phyloP scores from a whole-genome alignment of 768 basidiomycete genomes.

The Leccinum aurantiacum region DNA sequence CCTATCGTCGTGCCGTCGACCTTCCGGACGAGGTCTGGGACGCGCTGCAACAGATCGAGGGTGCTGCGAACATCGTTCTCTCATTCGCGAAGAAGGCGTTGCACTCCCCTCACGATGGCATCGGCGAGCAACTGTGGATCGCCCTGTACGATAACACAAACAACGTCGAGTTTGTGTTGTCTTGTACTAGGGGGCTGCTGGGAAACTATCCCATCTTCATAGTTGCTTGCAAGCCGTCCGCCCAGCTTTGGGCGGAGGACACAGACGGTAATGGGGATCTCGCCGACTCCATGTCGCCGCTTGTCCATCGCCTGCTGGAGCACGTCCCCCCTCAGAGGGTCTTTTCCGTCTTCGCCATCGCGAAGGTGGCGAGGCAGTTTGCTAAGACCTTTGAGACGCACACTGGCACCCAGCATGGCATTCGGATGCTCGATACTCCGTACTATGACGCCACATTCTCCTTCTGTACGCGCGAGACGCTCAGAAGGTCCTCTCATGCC shows the following conservation, averaged over 20 bases:
- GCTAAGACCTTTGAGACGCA: constrained; percentile 44
- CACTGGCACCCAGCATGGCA: neutral
- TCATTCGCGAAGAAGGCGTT: constrained; percentile 37
- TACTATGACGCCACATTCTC: constrained; percentile 67
- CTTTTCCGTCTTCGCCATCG: constrained; percentile 31
- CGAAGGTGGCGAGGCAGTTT: constrained; percentile 47
- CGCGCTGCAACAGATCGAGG: constrained; percentile 30
- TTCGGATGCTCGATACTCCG: constrained; percentile 35
- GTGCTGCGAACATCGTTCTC: constrained; percentile 40
- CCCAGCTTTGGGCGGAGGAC: neutral
- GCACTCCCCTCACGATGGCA: neutral
- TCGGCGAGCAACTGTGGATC: constrained; percentile 33
- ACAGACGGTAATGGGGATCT: neutral
- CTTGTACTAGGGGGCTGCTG: constrained; percentile 53
- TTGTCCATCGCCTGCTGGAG: neutral
- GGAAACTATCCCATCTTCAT: constrained; percentile 59
- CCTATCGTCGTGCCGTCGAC: constrained; percentile 7
- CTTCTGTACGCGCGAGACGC: constrained; percentile 48
- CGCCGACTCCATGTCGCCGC: neutral
- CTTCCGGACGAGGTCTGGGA: constrained; percentile 32
- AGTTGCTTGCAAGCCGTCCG: neutral
- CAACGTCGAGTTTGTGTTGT: constrained; percentile 42
- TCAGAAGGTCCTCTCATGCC: constrained; percentile 21
- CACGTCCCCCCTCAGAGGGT: neutral
- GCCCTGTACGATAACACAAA: constrained; percentile 21